phyloP scores from a whole-genome alignment of 1,284 basidiomycete genomes.

The Peniophora sp. region DNA sequence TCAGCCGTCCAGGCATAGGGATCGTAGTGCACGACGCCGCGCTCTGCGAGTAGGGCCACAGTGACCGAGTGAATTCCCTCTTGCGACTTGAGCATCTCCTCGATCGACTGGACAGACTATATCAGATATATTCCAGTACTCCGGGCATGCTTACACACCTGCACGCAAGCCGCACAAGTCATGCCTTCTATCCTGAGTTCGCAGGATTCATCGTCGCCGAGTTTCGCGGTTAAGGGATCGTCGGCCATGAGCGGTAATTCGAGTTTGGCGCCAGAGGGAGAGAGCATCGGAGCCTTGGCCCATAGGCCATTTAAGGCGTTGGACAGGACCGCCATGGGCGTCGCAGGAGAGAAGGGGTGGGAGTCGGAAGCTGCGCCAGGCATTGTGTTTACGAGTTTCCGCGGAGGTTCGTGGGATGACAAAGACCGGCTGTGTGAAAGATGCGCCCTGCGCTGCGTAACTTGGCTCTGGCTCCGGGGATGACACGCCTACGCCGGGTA shows the following conservation, averaged over 20 bases:
- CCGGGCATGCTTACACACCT: conserved; percentile 41
- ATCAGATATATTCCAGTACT: not conserved
- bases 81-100: conserved; percentile 80
- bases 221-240: conserved; percentile 27
- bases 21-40: conserved; percentile 88
- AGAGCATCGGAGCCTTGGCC: conserved; percentile 16
- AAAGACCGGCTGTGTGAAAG: not conserved
- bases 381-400: not conserved
- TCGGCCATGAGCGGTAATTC: conserved; percentile 22
- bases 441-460: too few relatives aligned
- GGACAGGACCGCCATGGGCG: conserved; percentile 16
- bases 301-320: conserved; percentile 22
- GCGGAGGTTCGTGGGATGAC: not conserved
- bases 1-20: conserved; percentile 72
- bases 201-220: conserved; percentile 34
- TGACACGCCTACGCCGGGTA: too few relatives aligned
- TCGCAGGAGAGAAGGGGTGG: not conserved
- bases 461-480: too few relatives aligned
- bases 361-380: not conserved
- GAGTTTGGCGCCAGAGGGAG: conserved; percentile 20
- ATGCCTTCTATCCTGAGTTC: conserved; percentile 84
- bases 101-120: conserved; percentile 64
- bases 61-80: conserved; percentile 83
- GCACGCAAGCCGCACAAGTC: conserved; percentile 88
- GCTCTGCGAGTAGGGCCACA: conserved; percentile 91